Base-by-base conservation (phyloP, 768 basidiomycete genomes). In the Ramaria sp. region DNA sequence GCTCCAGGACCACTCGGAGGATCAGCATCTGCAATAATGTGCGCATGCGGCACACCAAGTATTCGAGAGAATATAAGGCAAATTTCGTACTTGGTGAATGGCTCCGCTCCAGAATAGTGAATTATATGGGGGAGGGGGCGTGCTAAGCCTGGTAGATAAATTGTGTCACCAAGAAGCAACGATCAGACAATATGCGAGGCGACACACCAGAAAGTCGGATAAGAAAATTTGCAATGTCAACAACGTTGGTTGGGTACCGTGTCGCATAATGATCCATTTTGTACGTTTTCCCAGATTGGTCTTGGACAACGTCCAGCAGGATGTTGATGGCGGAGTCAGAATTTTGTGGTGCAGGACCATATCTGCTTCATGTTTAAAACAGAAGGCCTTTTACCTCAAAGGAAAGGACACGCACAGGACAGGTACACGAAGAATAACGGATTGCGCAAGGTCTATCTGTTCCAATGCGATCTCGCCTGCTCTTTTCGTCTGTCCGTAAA, bases 241-340 rank as follows among this genome's bases (percentile, higher is more conserved):
- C 64, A 11, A 91, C 84, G 64, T 92, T 92, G 24, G 95, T 98
- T 0, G 95, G 95, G 71, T 87, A 95, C 30, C 95, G 79, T 17
- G 86, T 89, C 24, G 91, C 92, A 66, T 84, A 95, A 68, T 95
- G 86, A 67, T 99, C 95, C 95, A 97, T 97, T 68, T 84, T 91
- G 74, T 93, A 93, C 37, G 72, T 73, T 71, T 93, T 93, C 2
- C 88, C 89, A 5, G 86, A 87, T 62, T 88, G 88, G 65, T 94
- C 90, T 59, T 81, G 74, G 0, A 96, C 89, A 34, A 95, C 75
- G 67, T 96, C 92, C 30, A 93, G 69, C 6, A 99, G 77, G 54
- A 91, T 75, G 66, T 97, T 98, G 60, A 98, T 78, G 0, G 95
- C 94, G 4, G 84, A 83, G 64, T 98, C 95, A 3, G 84, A 78